Base-by-base conservation (phyloP, 75 land plant genomes). In the Picea sitchensis region DNA sequence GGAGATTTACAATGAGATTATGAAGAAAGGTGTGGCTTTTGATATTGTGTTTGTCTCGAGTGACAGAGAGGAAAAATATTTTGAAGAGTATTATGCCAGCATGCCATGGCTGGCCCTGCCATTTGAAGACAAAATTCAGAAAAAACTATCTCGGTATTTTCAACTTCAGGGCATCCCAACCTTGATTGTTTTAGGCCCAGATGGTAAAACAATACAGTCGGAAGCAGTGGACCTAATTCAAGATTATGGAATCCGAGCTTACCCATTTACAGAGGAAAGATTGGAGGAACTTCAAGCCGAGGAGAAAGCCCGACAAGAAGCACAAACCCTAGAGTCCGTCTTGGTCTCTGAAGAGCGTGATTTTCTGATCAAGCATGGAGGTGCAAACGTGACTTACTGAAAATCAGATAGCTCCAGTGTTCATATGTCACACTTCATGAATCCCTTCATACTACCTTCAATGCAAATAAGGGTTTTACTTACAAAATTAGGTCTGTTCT, bases 51-150 rank as follows among this genome's bases (percentile, higher is more conserved):
- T 82, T 77, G 20, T 82, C 6, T 82, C 82, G 14, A 69, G 82
- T 32, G 82, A 82, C 82, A 17, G 74, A 20, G 81, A 82, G 68
- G 84, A 80, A 67, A 63, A 79, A 17, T 13, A 61, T 14, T 82
- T 82, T 32, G 23, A 71, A 15, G 41, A 79, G n/a, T 73, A 82
- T 58, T 82, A 51, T 71, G 81, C 38, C 13, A 32, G n/a, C 21
- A 82, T 82, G 84, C 84, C 84, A 69, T 82, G 84, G 84, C 51
- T 82, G 34, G 84, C 84, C 30, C 30, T 82, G 18, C 84, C 84
- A 18, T 82, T 69, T 38, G 15, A 57, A n/a, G 84, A 82, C 59
- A 64, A 44, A n/a, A 20, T 59, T 32, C 72, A 64, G 32, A 32
- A 58, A 32, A 68, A 57, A 20, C 82, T 82, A 26, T 82, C 84